phyloP scores from a whole-genome alignment of 177 flowering plant genomes.

The Vitis hybrid region DNA sequence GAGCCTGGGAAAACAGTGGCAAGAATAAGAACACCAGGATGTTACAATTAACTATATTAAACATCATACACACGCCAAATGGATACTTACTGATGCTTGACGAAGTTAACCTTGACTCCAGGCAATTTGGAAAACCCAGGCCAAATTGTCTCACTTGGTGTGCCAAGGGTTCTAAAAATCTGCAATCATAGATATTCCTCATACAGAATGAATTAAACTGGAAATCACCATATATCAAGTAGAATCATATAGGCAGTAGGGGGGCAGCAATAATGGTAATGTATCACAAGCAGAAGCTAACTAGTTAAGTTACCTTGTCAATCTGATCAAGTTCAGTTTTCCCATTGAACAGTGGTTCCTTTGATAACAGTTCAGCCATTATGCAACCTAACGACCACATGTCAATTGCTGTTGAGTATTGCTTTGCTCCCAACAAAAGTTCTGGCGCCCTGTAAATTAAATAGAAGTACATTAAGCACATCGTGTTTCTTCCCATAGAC shows the following conservation, averaged over 20 bases:
- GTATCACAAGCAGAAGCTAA: not conserved
- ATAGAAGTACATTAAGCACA: not conserved
- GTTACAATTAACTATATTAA: not conserved
- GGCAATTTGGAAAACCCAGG: slow-evolving; percentile 54
- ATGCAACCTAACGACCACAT: slow-evolving; percentile 99
- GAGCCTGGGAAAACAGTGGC: slow-evolving; percentile 89
- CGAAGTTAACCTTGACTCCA: slow-evolving; percentile 55
- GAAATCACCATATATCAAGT: not conserved
- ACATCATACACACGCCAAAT: not conserved
- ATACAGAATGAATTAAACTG: not conserved
- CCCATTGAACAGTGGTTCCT: slow-evolving; percentile 80
- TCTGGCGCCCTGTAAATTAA: slow-evolving; percentile 78
- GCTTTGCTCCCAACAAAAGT: slow-evolving; percentile 79
- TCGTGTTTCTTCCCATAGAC: not conserved
- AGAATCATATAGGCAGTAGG: not conserved
- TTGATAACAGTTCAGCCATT: slow-evolving; percentile 90
- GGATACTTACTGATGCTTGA: slow-evolving; percentile 51
- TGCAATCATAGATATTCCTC: slow-evolving; percentile 15
- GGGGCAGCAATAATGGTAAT: not conserved
- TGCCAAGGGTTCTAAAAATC: slow-evolving; percentile 52
- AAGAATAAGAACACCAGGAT: slow-evolving; percentile 32
- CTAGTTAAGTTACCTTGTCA: slow-evolving; percentile 56
- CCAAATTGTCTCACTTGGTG: slow-evolving; percentile 54
- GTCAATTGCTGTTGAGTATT: slow-evolving; percentile 93
- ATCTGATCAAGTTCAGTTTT: slow-evolving; percentile 85